A percentile compares a stretch with the other conserved stretches of the same genome.
These are phyloP conservation scores for Yarrowia sp. DNA, from an alignment of 805 yeast genomes.

Conservation along the genomic window DNA sequence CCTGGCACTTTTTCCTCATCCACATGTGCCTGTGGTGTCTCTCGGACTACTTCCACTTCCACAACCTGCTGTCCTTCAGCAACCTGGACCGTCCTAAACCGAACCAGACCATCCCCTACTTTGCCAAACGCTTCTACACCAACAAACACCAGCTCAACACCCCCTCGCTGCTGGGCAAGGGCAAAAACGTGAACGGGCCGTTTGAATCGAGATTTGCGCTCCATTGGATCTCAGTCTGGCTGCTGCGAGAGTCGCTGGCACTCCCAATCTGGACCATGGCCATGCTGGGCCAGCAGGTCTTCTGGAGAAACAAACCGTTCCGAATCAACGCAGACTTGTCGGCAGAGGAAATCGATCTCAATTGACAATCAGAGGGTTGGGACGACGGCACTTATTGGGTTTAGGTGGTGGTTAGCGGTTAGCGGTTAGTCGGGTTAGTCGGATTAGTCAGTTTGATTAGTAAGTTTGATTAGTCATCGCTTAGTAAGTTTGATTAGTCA, in stretches of 20 bases:
- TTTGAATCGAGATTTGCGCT: conserved; percentile 38
- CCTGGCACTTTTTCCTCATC: conserved; percentile 53
- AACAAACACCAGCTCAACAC: conserved; percentile 35
- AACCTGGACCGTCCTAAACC: conserved; percentile 45
- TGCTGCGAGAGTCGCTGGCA: conserved; percentile 73
- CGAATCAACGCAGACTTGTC: conserved; percentile 73
- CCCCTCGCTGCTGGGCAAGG: not conserved
- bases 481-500: too few relatives aligned
- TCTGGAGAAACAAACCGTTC: conserved; percentile 79
- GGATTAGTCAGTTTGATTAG: too few relatives aligned
- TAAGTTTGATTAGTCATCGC: too few relatives aligned
- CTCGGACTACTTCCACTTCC: conserved; percentile 68
- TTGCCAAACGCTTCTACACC: conserved; percentile 44
- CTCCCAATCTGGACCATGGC: conserved; percentile 85
- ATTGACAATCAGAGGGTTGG: conserved; percentile 28
- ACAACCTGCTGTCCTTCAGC: conserved; percentile 50
- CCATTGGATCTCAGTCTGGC: conserved; percentile 61
- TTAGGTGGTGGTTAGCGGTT: not conserved
- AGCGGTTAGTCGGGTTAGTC: too few relatives aligned
- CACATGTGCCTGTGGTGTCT: conserved; percentile 70
- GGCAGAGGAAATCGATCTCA: conserved; percentile 62
- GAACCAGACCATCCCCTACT: conserved; percentile 46
- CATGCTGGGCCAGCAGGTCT: conserved; percentile 70
- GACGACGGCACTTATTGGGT: conserved; percentile 1
- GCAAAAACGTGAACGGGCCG: conserved; percentile 40